phyloP scores from a whole-genome alignment of 2,329 filamentous ascomycete genomes.

The Colletotrichum shisoi region DNA sequence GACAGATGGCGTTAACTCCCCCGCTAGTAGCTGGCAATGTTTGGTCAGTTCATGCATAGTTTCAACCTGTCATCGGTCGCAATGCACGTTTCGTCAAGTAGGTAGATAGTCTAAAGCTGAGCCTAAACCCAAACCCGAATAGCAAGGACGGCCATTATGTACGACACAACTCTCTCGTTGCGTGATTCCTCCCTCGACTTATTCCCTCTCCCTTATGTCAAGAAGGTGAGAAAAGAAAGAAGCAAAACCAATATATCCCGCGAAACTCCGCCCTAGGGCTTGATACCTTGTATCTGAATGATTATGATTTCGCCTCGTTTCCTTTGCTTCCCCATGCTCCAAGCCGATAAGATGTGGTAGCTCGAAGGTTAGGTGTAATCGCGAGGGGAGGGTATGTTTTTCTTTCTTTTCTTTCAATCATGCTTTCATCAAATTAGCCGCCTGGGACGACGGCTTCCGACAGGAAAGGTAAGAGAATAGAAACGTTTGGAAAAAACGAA shows the following conservation, averaged over 20 bases:
- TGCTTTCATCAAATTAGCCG: slow-evolving; percentile 35
- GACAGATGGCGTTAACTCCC: no score
- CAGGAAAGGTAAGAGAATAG: not conserved
- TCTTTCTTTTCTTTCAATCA: slow-evolving; percentile 28
- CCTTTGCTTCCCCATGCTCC: not conserved
- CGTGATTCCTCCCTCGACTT: slow-evolving; percentile 1
- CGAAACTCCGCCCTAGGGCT: slow-evolving; percentile 24
- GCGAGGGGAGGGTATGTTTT: slow-evolving; percentile 9
- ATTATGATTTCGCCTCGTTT: slow-evolving; percentile 10
- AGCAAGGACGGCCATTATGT: not conserved
- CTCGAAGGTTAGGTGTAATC: not conserved
- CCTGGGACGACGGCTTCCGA: not conserved
- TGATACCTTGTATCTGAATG: slow-evolving; percentile 13
- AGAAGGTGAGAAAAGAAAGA: not conserved
- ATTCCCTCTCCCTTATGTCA: not conserved
- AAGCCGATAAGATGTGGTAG: not conserved
- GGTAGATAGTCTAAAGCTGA: slow-evolving; percentile 35
- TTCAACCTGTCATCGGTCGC: not conserved
- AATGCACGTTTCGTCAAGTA: not conserved
- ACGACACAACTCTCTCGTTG: slow-evolving; percentile 5
- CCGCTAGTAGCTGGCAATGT: no score
- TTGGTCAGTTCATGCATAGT: no score
- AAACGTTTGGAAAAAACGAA: no score
- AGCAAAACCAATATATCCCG: not conserved
- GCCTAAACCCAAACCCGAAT: slow-evolving; percentile 6